These are phyloP conservation scores for Saccharomycopsis microspora DNA, from an alignment of 805 yeast species.

Conservation along the genomic window DNA sequence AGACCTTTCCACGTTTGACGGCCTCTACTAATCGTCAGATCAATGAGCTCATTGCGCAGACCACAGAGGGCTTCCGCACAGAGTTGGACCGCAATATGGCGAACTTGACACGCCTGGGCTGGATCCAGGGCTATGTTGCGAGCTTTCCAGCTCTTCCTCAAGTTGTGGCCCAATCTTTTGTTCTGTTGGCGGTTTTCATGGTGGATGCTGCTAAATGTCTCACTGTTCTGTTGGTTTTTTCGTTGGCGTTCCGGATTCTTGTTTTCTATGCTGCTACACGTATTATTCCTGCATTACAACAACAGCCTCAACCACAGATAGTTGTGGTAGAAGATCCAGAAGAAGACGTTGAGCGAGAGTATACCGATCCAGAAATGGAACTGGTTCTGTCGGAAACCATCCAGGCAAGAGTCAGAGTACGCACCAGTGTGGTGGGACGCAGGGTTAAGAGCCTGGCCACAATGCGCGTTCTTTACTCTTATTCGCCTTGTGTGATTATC, in stretches of 20 bases:
- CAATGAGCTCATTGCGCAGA: slow-evolving; percentile 27
- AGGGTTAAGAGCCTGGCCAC: neutral
- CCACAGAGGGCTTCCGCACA: slow-evolving; percentile 22
- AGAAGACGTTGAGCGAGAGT: slow-evolving; percentile 4
- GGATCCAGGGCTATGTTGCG: slow-evolving; percentile 11
- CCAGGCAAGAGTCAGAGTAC: neutral
- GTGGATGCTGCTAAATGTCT: slow-evolving; percentile 46
- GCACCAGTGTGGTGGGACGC: neutral
- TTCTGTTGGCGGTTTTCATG: slow-evolving; percentile 30
- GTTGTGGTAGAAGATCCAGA: neutral
- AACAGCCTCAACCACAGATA: neutral
- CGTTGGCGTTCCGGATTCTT: slow-evolving; percentile 73
- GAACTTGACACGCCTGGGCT: slow-evolving; percentile 11
- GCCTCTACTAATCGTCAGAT: slow-evolving; percentile 37
- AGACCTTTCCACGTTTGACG: slow-evolving; percentile 81
- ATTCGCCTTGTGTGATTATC: slow-evolving; percentile 86
- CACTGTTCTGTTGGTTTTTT: slow-evolving; percentile 71
- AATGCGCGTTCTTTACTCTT: slow-evolving; percentile 57
- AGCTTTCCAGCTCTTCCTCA: slow-evolving; percentile 20
- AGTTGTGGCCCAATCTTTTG: slow-evolving; percentile 17
- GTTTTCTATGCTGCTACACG: slow-evolving; percentile 90
- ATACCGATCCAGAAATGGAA: slow-evolving; percentile 6
- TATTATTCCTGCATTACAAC: slow-evolving; percentile 64
- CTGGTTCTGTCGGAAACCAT: neutral
- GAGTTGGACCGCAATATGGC: slow-evolving; percentile 23